Evolutionary conservation across 257 asterid species (phyloP), one percentile per base, ranked within the genome.

Genomic region (Hygrophila difformis): DNA sequence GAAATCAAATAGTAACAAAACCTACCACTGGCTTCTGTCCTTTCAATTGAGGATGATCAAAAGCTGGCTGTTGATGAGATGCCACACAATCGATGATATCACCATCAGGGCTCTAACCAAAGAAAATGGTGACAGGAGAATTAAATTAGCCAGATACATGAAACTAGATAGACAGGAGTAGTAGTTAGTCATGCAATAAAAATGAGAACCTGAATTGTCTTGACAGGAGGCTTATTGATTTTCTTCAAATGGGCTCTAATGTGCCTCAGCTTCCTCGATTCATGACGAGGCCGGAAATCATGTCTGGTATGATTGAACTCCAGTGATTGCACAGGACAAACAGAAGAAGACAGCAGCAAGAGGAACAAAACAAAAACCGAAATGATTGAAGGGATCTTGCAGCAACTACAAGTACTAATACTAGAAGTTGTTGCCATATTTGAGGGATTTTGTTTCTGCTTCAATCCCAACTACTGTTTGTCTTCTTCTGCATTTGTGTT

Each of bases 71-170:
- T 39, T 79, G 68, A 62, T 81, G 83, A 42, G 84, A 60, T 55
- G 56, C 43, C 1, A 88, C 94, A 56, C 97, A 88, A 18, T 85
- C 97, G 55, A 88, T 79, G 33, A 75, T 57, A 64, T 88, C 97
- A n/a, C 97, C 96, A 56, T 88, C 96, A 12, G 87, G 76, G 52
- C 97, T 84, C 97, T 88, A 76, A 13, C 49, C 23, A 14, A 24
- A 5, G 15, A 8, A n/a, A 28, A 39, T 41, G 21, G 26, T 13
- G 8, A 2, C 6, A 44, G 37, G 12, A 31, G 50, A 49, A 39
- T 8, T n/a, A 39, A 6, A 10, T 39, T 39, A 47, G 34, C n/a
- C n/a, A n/a, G n/a, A n/a, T n/a, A n/a, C n/a, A n/a, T n/a, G 12
- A 4, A 1, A 26, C 11, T 31, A 35, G 53, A 11, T 24, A 38